These are phyloP conservation scores for Cyclospora cayetanensis DNA, from an alignment of 169 alveolate species.

Conservation along the genomic window DNA sequence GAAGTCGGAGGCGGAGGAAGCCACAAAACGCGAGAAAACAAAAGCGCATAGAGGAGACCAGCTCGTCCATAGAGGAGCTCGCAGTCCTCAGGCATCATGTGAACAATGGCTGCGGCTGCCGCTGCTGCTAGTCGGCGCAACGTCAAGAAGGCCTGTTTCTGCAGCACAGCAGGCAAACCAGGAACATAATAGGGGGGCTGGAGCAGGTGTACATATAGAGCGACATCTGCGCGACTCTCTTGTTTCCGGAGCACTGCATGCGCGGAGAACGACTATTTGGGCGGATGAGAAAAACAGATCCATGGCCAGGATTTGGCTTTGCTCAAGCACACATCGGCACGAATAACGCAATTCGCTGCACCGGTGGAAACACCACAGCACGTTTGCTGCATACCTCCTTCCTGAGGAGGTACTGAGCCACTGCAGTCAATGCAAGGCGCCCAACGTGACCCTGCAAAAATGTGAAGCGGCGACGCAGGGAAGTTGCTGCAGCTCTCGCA, in stretches of 20 bases:
- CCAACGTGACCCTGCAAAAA: slow-evolving; percentile 39
- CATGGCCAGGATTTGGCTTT: no score
- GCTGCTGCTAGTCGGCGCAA: slow-evolving; percentile 38
- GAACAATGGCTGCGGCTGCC: not conserved
- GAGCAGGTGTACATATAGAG: no score
- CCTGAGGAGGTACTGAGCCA: not conserved
- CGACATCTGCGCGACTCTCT: no score
- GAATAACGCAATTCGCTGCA: no score
- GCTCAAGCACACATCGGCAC: no score
- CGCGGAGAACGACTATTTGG: no score
- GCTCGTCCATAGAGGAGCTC: slow-evolving; percentile 90
- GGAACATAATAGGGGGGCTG: no score
- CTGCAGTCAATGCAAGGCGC: not conserved
- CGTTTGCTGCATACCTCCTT: slow-evolving; percentile 5
- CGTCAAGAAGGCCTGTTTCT: not conserved
- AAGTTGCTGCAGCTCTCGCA: slow-evolving; percentile 27
- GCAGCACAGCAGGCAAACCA: no score
- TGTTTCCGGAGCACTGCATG: no score
- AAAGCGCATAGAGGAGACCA: slow-evolving; percentile 85
- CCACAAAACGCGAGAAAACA: slow-evolving; percentile 76
- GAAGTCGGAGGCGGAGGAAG: slow-evolving; percentile 49
- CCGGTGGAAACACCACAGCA: no score
- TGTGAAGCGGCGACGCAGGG: slow-evolving; percentile 48
- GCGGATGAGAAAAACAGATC: no score
- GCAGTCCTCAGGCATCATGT: slow-evolving; percentile 52